Evolutionary conservation across 2,329 filamentous ascomycete species (phyloP).

Genomic region (Xylariaceae sp.): DNA sequence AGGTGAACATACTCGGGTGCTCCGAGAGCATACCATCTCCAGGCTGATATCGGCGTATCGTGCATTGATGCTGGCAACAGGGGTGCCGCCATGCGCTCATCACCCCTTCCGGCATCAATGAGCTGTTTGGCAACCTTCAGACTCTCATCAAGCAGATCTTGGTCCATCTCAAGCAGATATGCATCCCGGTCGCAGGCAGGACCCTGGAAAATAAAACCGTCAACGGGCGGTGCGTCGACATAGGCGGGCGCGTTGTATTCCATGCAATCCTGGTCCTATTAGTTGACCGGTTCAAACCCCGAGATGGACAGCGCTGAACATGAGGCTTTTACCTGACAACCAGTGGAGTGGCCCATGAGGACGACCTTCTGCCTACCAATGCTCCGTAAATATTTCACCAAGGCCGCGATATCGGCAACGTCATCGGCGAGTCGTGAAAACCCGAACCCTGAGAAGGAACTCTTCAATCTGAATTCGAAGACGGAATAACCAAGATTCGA

Average conservation of each 20-base stretch:
- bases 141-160: constrained; percentile 40
- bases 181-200: constrained; percentile 73
- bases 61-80: constrained; percentile 38
- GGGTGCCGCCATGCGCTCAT: constrained; percentile 50
- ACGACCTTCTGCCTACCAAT: constrained; percentile 49
- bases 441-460: constrained; percentile 50
- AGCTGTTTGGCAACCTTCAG: constrained; percentile 48
- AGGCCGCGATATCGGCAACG: constrained; percentile 47
- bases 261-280: constrained; percentile 46
- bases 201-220: constrained; percentile 76
- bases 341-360: constrained; percentile 55
- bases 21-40: constrained; percentile 47
- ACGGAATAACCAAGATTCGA: constrained; percentile 44
- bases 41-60: constrained; percentile 46
- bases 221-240: constrained; percentile 45
- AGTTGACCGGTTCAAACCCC: constrained; percentile 1
- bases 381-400: constrained; percentile 50
- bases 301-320: background rate
- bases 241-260: constrained; percentile 46
- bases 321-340: constrained; percentile 44
- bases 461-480: constrained; percentile 52
- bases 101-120: constrained; percentile 49
- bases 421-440: constrained; percentile 47
- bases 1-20: constrained; percentile 43
- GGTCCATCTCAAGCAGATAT: constrained; percentile 41